These are phyloP conservation scores for Leccinum boreale DNA, from an alignment of 768 basidiomycete species.

Conservation along the genomic window DNA sequence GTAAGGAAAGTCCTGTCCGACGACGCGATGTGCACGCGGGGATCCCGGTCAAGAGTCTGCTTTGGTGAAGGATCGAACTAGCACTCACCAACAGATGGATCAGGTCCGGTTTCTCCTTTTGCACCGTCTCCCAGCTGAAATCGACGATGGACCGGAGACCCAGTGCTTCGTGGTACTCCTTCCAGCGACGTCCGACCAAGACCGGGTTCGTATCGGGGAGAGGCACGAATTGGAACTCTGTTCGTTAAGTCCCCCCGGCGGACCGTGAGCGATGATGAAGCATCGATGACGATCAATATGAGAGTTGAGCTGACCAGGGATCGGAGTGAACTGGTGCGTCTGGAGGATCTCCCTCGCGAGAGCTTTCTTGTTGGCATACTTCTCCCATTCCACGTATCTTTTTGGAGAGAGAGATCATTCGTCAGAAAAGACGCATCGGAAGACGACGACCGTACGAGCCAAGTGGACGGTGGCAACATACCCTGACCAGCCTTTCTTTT, in stretches of 20 bases:
- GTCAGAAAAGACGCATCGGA: neutral
- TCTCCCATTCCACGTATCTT: conserved; percentile 18
- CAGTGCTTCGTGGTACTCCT: conserved; percentile 49
- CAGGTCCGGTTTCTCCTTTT: conserved; percentile 48
- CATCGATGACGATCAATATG: neutral
- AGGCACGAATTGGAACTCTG: conserved; percentile 48
- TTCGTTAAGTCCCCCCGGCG: neutral
- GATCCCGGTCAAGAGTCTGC: neutral
- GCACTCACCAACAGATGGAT: conserved; percentile 40
- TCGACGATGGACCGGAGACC: conserved; percentile 46
- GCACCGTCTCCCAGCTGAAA: conserved; percentile 48
- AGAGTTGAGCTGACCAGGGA: conserved; percentile 6
- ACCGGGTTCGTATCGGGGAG: conserved; percentile 50
- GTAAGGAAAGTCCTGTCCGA: conserved; percentile 45
- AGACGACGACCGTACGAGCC: neutral
- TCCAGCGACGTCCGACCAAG: conserved; percentile 49
- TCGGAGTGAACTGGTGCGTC: conserved; percentile 10
- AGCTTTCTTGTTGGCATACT: conserved; percentile 9
- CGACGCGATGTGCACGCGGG: neutral
- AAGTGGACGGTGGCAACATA: neutral
- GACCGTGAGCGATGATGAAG: neutral
- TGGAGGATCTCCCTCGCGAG: conserved; percentile 9
- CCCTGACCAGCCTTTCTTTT: conserved; percentile 16
- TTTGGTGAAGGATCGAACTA: neutral
- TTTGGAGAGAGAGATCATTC: neutral